Percentiles rank a stretch among this genome's conserved stretches.
phyloP scores from a whole-genome alignment of 164 flowering plant species.

The Platanus orientalis region DNA sequence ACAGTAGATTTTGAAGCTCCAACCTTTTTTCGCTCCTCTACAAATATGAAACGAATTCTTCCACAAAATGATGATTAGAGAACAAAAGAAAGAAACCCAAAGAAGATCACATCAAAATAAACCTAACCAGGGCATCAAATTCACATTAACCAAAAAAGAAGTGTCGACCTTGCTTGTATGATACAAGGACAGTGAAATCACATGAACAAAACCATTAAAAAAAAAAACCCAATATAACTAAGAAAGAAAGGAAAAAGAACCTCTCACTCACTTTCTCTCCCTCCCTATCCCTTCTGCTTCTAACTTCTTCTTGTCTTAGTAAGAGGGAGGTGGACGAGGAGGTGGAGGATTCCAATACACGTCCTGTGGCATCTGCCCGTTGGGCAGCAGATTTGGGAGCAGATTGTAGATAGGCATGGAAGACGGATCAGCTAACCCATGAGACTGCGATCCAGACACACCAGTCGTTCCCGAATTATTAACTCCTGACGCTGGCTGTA shows the following conservation, averaged over 20 bases:
- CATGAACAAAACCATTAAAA: background rate
- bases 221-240: background rate
- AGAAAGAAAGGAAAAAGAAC: background rate
- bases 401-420: conserved; percentile 33
- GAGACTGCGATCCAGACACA: conserved; percentile 24
- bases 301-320: background rate
- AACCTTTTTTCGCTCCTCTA: conserved; percentile 5
- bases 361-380: conserved; percentile 36
- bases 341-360: conserved; percentile 29
- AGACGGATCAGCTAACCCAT: conserved; percentile 25
- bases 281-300: background rate
- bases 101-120: background rate
- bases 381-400: conserved; percentile 32
- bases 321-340: conserved; percentile 29
- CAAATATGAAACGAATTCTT: conserved; percentile 6
- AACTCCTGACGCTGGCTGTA: conserved; percentile 30
- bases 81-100: background rate
- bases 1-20: background rate
- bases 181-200: background rate
- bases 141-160: background rate
- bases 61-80: conserved; percentile 4
- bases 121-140: conserved; percentile 1
- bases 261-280: background rate
- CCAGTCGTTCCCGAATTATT: conserved; percentile 26
- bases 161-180: background rate